These are phyloP conservation scores for Fusarium temperatum DNA, from an alignment of 2,329 filamentous ascomycete genomes.

Conservation along the genomic window DNA sequence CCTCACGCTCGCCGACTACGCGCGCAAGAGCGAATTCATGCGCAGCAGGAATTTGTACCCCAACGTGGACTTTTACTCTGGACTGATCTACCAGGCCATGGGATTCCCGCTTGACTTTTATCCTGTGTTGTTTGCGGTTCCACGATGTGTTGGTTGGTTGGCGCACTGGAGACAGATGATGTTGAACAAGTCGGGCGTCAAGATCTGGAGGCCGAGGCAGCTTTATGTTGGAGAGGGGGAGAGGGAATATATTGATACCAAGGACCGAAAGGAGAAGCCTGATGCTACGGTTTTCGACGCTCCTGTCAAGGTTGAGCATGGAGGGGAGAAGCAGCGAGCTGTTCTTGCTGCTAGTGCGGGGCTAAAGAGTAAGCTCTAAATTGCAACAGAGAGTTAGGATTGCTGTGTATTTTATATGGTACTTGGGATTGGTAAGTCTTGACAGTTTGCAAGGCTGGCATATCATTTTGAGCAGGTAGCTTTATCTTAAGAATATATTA, in stretches of 20 bases:
- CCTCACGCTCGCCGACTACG: conserved; percentile 55
- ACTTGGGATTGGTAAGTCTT: accelerated
- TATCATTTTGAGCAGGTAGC: background rate
- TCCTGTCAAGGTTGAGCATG: conserved; percentile 21
- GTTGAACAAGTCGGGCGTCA: conserved; percentile 56
- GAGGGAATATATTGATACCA: conserved; percentile 54
- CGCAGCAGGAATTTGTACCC: conserved; percentile 59
- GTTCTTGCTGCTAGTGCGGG: background rate
- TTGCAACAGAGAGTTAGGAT: accelerated
- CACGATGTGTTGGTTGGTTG: conserved; percentile 60
- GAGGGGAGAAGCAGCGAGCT: conserved; percentile 8
- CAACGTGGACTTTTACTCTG: conserved; percentile 63
- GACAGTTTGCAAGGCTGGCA: accelerated
- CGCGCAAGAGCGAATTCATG: conserved; percentile 58
- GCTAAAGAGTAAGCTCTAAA: conserved; percentile 5
- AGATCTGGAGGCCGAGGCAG: conserved; percentile 61
- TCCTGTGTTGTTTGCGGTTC: conserved; percentile 61
- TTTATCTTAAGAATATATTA: background rate
- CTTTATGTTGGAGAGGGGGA: conserved; percentile 57
- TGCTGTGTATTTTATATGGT: background rate
- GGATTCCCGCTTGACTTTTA: conserved; percentile 63
- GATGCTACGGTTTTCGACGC: conserved; percentile 9
- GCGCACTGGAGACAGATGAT: conserved; percentile 63
- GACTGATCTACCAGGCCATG: conserved; percentile 62
- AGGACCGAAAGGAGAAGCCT: conserved; percentile 45